These are phyloP conservation scores for Lotmaria passim DNA, from an alignment of 208 protist genomes.

Conservation along the genomic window DNA sequence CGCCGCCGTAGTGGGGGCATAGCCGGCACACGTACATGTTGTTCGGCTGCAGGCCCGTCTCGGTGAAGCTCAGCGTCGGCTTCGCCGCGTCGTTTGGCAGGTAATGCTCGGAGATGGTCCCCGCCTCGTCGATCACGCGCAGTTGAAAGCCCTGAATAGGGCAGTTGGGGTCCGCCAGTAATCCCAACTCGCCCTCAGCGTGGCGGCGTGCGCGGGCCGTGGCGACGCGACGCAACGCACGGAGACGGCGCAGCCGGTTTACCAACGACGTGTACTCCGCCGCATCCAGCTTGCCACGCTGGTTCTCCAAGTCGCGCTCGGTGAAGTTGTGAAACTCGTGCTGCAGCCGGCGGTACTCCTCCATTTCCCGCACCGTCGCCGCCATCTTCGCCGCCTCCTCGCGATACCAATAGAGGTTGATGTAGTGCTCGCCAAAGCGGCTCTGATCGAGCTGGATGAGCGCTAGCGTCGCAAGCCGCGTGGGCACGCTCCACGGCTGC, in stretches of 20 bases:
- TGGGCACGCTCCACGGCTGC: slow-evolving; percentile 79
- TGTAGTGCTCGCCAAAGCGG: slow-evolving; percentile 92
- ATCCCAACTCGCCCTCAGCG: slow-evolving; percentile 55
- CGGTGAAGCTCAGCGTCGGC: slow-evolving; percentile 60
- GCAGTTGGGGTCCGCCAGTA: slow-evolving; percentile 52
- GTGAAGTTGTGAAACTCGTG: slow-evolving; percentile 65
- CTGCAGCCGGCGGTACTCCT: slow-evolving; percentile 60
- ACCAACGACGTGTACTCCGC: slow-evolving; percentile 56
- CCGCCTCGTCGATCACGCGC: slow-evolving; percentile 78
- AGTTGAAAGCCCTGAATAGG: slow-evolving; percentile 78
- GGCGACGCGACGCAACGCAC: slow-evolving; percentile 54
- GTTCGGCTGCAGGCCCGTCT: slow-evolving; percentile 79
- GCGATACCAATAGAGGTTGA: slow-evolving; percentile 91
- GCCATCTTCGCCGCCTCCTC: slow-evolving; percentile 25
- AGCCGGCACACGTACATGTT: slow-evolving; percentile 85
- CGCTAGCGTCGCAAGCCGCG: slow-evolving; percentile 60
- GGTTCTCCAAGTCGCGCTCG: slow-evolving; percentile 63
- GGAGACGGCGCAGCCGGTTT: slow-evolving; percentile 43
- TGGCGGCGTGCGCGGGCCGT: slow-evolving; percentile 37
- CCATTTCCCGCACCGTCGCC: slow-evolving; percentile 37
- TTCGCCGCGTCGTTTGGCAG: slow-evolving; percentile 23
- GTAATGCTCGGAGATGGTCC: slow-evolving; percentile 28
- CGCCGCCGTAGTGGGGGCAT: slow-evolving; percentile 79
- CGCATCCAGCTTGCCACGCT: slow-evolving; percentile 38
- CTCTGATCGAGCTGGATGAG: slow-evolving; percentile 77